A percentile compares a stretch with the other conserved stretches of the same genome.
These are phyloP conservation scores for Luzula sylvatica DNA, from an alignment of 176 grass and related monocot species.

Conservation along the genomic window DNA sequence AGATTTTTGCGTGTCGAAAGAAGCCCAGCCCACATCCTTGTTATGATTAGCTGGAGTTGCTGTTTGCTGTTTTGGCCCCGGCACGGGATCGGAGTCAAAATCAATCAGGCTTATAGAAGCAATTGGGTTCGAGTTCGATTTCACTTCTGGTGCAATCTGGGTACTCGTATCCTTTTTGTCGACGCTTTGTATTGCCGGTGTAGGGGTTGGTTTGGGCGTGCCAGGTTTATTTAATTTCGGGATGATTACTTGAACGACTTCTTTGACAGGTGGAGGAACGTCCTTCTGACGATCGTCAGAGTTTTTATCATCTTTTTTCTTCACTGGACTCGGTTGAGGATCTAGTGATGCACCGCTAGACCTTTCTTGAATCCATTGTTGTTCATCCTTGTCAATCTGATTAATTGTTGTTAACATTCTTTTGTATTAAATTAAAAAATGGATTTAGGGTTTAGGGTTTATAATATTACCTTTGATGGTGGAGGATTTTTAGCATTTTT, in stretches of 20 bases:
- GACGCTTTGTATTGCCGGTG: constrained; percentile 9
- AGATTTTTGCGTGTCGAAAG: constrained; percentile 36
- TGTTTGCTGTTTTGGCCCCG: constrained; percentile 3
- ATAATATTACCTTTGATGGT: constrained; percentile 36
- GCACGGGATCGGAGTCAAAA: constrained; percentile 38
- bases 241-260: background rate
- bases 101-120: constrained; percentile 47
- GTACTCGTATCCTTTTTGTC: constrained; percentile 20
- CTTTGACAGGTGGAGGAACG: constrained; percentile 14
- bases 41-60: background rate
- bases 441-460: background rate
- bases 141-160: constrained; percentile 19
- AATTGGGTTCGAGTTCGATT: too few species aligned
- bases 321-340: constrained; percentile 4
- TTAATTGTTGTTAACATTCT: background rate
- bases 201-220: constrained; percentile 9
- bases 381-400: constrained; percentile 40
- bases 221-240: constrained; percentile 18
- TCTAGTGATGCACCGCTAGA: constrained; percentile 21
- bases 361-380: constrained; percentile 19
- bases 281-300: constrained; percentile 21
- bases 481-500: constrained; percentile 27
- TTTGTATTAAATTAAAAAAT: too few species aligned
- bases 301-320: constrained; percentile 16
- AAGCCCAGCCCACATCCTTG: constrained; percentile 46